These are phyloP conservation scores for Exidia glandulosa DNA, from an alignment of 768 basidiomycete genomes.

Conservation along the genomic window DNA sequence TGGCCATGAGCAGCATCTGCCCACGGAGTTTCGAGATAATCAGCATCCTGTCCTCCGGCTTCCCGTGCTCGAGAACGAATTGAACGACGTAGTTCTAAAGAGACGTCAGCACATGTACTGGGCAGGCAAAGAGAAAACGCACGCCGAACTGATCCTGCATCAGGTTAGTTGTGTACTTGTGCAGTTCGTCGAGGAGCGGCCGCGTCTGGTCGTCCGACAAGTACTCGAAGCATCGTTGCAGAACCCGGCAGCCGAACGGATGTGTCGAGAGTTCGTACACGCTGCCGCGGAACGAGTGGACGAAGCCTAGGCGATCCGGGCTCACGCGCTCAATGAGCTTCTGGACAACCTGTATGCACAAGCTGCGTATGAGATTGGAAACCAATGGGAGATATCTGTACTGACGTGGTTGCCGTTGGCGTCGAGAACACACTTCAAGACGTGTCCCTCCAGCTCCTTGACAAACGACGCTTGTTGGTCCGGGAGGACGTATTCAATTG, in stretches of 20 bases:
- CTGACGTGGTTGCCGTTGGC: conserved; percentile 89
- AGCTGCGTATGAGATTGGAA: neutral
- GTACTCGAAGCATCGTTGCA: conserved; percentile 87
- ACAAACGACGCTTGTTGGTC: conserved; percentile 73
- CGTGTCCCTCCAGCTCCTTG: conserved; percentile 64
- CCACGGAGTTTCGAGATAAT: conserved; percentile 64
- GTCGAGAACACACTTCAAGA: conserved; percentile 80
- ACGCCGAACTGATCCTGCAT: conserved; percentile 92
- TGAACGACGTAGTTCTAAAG: conserved; percentile 88
- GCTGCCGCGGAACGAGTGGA: conserved; percentile 63
- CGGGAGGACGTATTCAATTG: conserved; percentile 67
- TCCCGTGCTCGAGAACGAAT: conserved; percentile 78
- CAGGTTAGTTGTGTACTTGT: conserved; percentile 53
- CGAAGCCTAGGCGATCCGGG: conserved; percentile 64
- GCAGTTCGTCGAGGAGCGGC: conserved; percentile 73
- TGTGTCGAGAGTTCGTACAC: conserved; percentile 78
- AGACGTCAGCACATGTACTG: neutral
- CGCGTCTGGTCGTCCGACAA: conserved; percentile 57
- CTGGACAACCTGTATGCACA: conserved; percentile 62
- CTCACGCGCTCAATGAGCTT: conserved; percentile 76
- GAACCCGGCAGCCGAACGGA: conserved; percentile 87
- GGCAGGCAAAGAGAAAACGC: conserved; percentile 16
- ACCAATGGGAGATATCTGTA: conserved; percentile 3
- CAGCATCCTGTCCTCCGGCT: conserved; percentile 50
- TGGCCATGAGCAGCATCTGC: conserved; percentile 67